Conservation (phyloP, 2,329 filamentous ascomycete genomes). For the Blumeria hordei region DNA sequence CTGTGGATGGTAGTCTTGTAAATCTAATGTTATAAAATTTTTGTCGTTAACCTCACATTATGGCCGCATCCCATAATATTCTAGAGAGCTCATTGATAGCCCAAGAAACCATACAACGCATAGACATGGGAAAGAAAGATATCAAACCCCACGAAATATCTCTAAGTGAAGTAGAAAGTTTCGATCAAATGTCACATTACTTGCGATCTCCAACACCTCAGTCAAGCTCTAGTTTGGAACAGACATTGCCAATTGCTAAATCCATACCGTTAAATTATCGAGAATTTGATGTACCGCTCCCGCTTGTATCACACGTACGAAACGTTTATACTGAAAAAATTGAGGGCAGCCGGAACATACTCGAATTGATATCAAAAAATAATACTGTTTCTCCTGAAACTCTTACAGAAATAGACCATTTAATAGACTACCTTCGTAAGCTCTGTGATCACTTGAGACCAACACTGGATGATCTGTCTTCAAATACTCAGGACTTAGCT, state of each 20-base stretch:
- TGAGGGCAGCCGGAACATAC: slow-evolving; percentile 19
- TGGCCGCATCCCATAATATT: too few relatives aligned
- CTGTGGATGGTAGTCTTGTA: too few relatives aligned
- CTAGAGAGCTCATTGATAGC: too few relatives aligned
- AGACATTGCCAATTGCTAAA: background rate
- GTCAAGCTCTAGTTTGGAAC: background rate
- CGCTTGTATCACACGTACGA: slow-evolving; percentile 28
- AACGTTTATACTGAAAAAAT: slow-evolving; percentile 27
- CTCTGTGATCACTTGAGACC: slow-evolving; percentile 33
- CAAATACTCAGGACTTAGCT: slow-evolving; percentile 16
- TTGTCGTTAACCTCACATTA: too few relatives aligned
- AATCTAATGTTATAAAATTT: too few relatives aligned
- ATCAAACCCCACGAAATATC: too few relatives aligned
- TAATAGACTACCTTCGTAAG: slow-evolving; percentile 26
- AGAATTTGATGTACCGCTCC: slow-evolving; percentile 30
- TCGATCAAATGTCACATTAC: too few relatives aligned
- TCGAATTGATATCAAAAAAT: slow-evolving; percentile 25
- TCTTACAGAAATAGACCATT: slow-evolving; percentile 23
- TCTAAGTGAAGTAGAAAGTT: too few relatives aligned
- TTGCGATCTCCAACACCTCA: background rate
- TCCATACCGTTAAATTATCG: slow-evolving; percentile 6
- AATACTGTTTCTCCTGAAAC: slow-evolving; percentile 19
- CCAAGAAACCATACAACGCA: too few relatives aligned
- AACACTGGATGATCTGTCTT: slow-evolving; percentile 20
- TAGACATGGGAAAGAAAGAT: too few relatives aligned